Base-by-base conservation (phyloP, 352 stramenopile genomes). In the Phytopythium kandeliae region DNA sequence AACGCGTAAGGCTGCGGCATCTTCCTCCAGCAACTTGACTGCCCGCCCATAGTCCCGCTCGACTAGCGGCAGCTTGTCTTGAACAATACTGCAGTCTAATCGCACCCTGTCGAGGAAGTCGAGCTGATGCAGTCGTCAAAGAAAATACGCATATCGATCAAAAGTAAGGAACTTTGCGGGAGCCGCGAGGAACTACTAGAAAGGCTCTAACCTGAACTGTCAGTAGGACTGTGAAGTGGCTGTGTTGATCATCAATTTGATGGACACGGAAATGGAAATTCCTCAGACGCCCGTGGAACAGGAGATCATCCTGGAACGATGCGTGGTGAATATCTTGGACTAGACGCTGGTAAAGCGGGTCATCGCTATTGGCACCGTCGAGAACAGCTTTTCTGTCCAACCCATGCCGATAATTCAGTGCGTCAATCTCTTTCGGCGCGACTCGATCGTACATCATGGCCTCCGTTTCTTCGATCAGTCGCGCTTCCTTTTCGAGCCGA, bases 191-290 rank as follows among this genome's bases (percentile, higher is more conserved):
- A 31, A 31, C 4, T 31, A 31, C 28, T 31, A 9, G 4, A 31
- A 31, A 9, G 4, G 28, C 28, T 31, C 13, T 25, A 62, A 86
- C 79, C 74, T 90, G 71, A 10, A 85, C 48, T 16, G 62, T 57
- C 15, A 89, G 74, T 37, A 69, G 57, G 24, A 64, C 71, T 0
- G 54, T 80, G 3, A 57, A 68, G 12, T 74, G 58, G 1, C 45
- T 49, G 16, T 80, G 70, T 16, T 82, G 54, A 1, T 60, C 65
- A 10, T 67, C 69, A 2, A 92, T 56, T 38, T 86, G 78, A 2
- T 71, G 54, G 22, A 90, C 76, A 2, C 78, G 74, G 49, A 82
- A 82, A 31, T 75, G 68, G 15, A 78, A 90, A 43, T 89, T 89
- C 26, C 70, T 66, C 12, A 92, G 56, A 13, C 81, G 71, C 3